Percentiles rank a stretch among this genome's conserved stretches.
phyloP scores from a whole-genome alignment of 1,284 basidiomycete species.

The Boletus hoseneyae region DNA sequence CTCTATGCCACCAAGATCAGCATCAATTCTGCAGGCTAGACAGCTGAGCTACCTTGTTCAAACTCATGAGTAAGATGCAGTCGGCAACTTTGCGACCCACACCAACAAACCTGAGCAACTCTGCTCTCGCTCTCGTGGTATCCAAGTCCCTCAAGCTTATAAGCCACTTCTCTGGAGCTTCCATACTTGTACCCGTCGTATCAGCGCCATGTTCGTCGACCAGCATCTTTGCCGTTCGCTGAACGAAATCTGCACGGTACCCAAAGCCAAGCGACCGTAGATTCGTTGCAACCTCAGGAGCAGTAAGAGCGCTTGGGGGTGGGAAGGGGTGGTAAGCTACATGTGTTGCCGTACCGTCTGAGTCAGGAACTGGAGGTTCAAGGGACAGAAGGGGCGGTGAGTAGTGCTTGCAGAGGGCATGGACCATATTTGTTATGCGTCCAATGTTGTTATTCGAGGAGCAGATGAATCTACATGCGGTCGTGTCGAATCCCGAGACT shows the following conservation, averaged over 20 bases:
- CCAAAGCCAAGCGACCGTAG: slow-evolving; percentile 91
- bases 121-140: slow-evolving; percentile 64
- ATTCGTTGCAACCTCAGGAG: slow-evolving; percentile 55
- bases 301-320: slow-evolving; percentile 63
- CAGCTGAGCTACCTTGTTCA: slow-evolving; percentile 71
- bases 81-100: slow-evolving; percentile 97
- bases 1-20: slow-evolving; percentile 41
- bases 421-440: slow-evolving; percentile 89
- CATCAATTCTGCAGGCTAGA: not conserved
- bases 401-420: slow-evolving; percentile 67
- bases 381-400: slow-evolving; percentile 61
- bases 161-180: slow-evolving; percentile 62
- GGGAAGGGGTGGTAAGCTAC: slow-evolving; percentile 84
- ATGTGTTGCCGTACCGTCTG: slow-evolving; percentile 24
- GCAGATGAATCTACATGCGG: slow-evolving; percentile 81
- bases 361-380: slow-evolving; percentile 38
- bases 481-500: slow-evolving; percentile 9
- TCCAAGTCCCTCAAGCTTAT: slow-evolving; percentile 47
- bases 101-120: slow-evolving; percentile 81
- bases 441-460: slow-evolving; percentile 97
- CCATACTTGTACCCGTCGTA: slow-evolving; percentile 23
- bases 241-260: slow-evolving; percentile 90
- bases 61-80: slow-evolving; percentile 91
- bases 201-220: slow-evolving; percentile 49
- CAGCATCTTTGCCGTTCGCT: slow-evolving; percentile 79